Evolutionary conservation across 495 filamentous ascomycete genomes (phyloP).

Genomic region (Trichocladium antarcticum): DNA sequence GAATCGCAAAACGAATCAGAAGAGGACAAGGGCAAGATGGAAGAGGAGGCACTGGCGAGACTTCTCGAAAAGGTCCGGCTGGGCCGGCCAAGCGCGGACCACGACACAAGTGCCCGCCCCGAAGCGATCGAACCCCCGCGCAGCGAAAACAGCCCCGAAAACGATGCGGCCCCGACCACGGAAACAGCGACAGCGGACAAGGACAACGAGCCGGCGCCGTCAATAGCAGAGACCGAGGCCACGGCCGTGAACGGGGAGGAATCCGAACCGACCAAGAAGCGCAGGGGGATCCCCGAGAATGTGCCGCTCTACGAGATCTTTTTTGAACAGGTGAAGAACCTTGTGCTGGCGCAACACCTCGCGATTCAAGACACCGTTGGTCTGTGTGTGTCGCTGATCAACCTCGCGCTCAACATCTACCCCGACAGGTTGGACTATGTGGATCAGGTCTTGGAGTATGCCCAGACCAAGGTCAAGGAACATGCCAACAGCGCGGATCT

Average conservation of each 20-base stretch:
- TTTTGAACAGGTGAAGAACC: constrained; percentile 86
- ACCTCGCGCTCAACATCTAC: constrained; percentile 90
- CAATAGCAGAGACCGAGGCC: constrained; percentile 34
- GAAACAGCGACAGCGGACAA: constrained; percentile 13
- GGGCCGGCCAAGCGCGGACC: constrained; percentile 43
- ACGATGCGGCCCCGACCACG: constrained; percentile 14
- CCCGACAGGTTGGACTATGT: constrained; percentile 88
- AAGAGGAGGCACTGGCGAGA: constrained; percentile 69
- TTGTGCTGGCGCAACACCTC: constrained; percentile 81
- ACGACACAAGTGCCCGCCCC: constrained; percentile 8
- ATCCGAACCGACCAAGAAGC: constrained; percentile 40
- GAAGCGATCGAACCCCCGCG: constrained; percentile 6
- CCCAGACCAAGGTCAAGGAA: constrained; percentile 75
- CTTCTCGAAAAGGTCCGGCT: constrained; percentile 68
- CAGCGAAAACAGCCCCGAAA: constrained; percentile 12
- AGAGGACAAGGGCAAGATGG: constrained; percentile 61
- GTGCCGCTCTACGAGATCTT: constrained; percentile 95
- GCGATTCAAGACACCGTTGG: constrained; percentile 93
- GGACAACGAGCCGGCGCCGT: constrained; percentile 31
- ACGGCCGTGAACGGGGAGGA: constrained; percentile 32
- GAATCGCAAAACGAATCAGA: constrained; percentile 63
- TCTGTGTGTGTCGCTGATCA: constrained; percentile 78
- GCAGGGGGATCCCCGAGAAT: constrained; percentile 63
- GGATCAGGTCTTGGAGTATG: constrained; percentile 84
- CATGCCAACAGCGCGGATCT: constrained; percentile 89